Evolutionary conservation across 2,329 filamentous ascomycete species (phyloP), one percentile per base, ranked within the genome.

Genomic region (Paramyrothecium roridum): DNA sequence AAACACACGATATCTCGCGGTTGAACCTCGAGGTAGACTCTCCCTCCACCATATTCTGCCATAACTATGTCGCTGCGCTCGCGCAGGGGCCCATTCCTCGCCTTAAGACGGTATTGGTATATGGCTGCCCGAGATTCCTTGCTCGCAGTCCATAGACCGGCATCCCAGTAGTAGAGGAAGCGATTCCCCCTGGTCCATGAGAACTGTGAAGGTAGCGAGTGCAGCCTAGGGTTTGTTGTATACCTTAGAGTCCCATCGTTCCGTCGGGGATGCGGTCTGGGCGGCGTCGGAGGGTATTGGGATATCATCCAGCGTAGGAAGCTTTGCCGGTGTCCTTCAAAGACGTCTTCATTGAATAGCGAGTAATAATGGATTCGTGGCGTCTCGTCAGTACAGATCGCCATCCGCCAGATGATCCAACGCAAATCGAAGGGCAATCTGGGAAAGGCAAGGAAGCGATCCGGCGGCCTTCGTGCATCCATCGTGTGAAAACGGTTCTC

Each of bases 341-440:
- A 6, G 4, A 30, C 26, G 22, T 52, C 51, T 11, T n/a, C 30
- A 19, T 54, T 50, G 33, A 50, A 54, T 30, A 50, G 47, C 12
- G 46, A 50, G 47, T 50, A 54, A 46, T 54, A 45, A 20, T 54
- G 52, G n/a, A 50, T 54, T 50, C n/a, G 49, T 17, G 47, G 52
- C 23, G 33, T 50, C 21, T 43, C 16, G 16, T 26, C 46, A 22
- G 52, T 46, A 37, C 52, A 50, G 47, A 50, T 54, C 20, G 47
- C 52, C 52, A 54, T 50, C 52, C 48, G 33, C 47, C 46, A 50
- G 47, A 54, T 50, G 11, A 33, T 50, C 33, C 26, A 50, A 21
- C 47, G 47, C 20, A 50, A 3, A 16, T 50, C 52, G 2, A 33
- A 20, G 22, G 47, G 47, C 21, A 50, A 20, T 20, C 22, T 23